Percentiles rank a stretch among this genome's conserved stretches.
These are phyloP conservation scores for Paramyrothecium sp. DNA, from an alignment of 2,329 filamentous ascomycete genomes.

Conservation along the genomic window DNA sequence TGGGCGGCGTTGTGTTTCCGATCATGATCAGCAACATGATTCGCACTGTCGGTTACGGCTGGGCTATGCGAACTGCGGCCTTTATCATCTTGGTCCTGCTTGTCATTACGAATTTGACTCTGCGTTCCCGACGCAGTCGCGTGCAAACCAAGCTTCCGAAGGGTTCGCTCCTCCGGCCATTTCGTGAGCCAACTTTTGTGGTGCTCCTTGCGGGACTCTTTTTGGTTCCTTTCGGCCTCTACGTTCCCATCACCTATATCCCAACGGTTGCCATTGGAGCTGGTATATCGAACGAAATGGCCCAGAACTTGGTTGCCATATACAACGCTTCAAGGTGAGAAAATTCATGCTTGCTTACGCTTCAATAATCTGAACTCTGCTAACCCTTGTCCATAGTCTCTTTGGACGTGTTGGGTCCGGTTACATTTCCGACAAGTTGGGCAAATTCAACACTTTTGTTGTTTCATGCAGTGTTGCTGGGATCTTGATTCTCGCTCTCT, in stretches of 20 bases:
- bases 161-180: constrained; percentile 6
- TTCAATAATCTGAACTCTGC: neutral
- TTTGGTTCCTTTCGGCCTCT: constrained; percentile 13
- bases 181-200: constrained; percentile 12
- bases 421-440: constrained; percentile 19
- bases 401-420: constrained; percentile 19
- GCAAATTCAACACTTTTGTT: constrained; percentile 31
- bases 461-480: constrained; percentile 38
- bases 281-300: constrained; percentile 27
- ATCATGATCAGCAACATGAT: constrained; percentile 29
- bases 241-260: constrained; percentile 20
- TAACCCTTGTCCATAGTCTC: constrained; percentile 8
- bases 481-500: constrained; percentile 26
- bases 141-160: neutral
- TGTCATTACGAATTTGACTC: constrained; percentile 4
- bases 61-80: constrained; percentile 27
- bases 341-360: neutral
- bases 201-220: constrained; percentile 17
- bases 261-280: constrained; percentile 21
- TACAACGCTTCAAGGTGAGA: constrained; percentile 20
- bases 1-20: constrained; percentile 32
- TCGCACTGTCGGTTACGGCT: constrained; percentile 22
- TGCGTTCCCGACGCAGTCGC: constrained; percentile 9
- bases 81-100: constrained; percentile 27
- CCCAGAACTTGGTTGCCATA: constrained; percentile 20